Evolutionary conservation across 2,329 filamentous ascomycete genomes (phyloP).

Genomic region (Pseudopyricularia javanii): DNA sequence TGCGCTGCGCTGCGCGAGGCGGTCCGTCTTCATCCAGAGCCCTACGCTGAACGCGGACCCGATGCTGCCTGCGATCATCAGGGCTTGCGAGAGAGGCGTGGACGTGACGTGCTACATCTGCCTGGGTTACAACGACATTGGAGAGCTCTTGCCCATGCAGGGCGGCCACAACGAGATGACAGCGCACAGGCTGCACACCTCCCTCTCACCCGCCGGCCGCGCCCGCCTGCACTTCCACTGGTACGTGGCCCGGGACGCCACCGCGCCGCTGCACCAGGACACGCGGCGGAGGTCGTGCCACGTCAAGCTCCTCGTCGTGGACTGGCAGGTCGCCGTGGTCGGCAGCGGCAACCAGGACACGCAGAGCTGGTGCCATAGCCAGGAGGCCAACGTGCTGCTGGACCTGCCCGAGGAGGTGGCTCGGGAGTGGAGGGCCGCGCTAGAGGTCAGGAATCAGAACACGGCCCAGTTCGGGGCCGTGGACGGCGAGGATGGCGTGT

Average conservation of each 20-base stretch:
- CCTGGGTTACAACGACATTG: slow-evolving; percentile 65
- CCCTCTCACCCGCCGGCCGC: slow-evolving; percentile 35
- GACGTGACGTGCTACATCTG: slow-evolving; percentile 60
- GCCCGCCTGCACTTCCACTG: slow-evolving; percentile 48
- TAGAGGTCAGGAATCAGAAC: slow-evolving; percentile 42
- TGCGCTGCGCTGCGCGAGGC: slow-evolving; percentile 50
- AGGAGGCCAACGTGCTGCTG: slow-evolving; percentile 67
- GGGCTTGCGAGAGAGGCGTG: slow-evolving; percentile 55
- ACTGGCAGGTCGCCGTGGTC: slow-evolving; percentile 55
- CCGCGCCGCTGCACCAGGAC: slow-evolving; percentile 50
- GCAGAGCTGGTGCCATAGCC: slow-evolving; percentile 66
- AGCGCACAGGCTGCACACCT: slow-evolving; percentile 43
- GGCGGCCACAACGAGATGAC: slow-evolving; percentile 67
- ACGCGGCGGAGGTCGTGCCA: slow-evolving; percentile 60
- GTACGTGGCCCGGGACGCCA: slow-evolving; percentile 66
- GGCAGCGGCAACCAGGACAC: slow-evolving; percentile 74
- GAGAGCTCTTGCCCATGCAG: slow-evolving; percentile 63
- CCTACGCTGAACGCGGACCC: slow-evolving; percentile 65
- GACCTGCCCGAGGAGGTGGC: slow-evolving; percentile 49
- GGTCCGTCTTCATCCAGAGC: slow-evolving; percentile 63
- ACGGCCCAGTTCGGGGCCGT: slow-evolving; percentile 45
- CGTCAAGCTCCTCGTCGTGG: slow-evolving; percentile 66
- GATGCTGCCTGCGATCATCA: slow-evolving; percentile 48
- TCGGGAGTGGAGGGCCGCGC: slow-evolving; percentile 43
- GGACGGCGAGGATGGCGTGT: slow-evolving; percentile 42